Base-by-base conservation (phyloP, 1,284 basidiomycete genomes). In the Ustilago sp. region DNA sequence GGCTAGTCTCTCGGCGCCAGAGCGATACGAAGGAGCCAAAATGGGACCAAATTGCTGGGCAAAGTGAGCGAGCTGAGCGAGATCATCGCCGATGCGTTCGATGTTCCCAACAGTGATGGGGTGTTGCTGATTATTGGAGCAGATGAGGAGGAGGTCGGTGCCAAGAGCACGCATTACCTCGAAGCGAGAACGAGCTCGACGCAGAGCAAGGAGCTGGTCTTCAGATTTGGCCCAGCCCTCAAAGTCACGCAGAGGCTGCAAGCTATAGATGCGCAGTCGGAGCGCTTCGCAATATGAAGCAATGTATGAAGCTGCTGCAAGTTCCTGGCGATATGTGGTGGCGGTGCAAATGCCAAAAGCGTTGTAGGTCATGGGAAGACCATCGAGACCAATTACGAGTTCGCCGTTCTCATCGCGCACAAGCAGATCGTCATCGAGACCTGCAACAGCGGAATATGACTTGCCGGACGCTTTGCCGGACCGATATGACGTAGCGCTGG, bases 381-480 rank as follows among this genome's bases (percentile, higher is more conserved):
- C 67, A 31, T 77, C 74, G 8, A 41, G 43, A 1, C 70, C 90
- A 4, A 89, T 89, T 6, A 89, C 56, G 89, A 91, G 77, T 89
- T 90, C 83, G 87, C 89, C 63, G 87, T 86, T 23, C 88, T 90
- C 73, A 88, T 90, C 74, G 81, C 80, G 19, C 89, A 90, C 63
- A 88, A 88, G 75, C 80, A 83, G 88, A 63, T 82, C 79, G 59
- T 67, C 68, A 7, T 67, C 53, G 38, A 59, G 62, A 43, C 43
- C 32, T 31, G 59, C 43, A 4, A 60, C 56, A 11, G 59, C 54
- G 45, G 59, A 31, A 48, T 64, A 43, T 45, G 43, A 45, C 48
- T 50, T 50, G 28, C 28, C 32, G 5, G 12, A 5, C 4, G n/a
- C 5, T 2, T 5, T 41, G 39, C 12, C 11, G 9, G 55, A n/a